A percentile compares a stretch with the other conserved stretches of the same genome.
Evolutionary conservation across 1,139 yeast species (phyloP).

Genomic region (Blastobotrys malaysiensis): DNA sequence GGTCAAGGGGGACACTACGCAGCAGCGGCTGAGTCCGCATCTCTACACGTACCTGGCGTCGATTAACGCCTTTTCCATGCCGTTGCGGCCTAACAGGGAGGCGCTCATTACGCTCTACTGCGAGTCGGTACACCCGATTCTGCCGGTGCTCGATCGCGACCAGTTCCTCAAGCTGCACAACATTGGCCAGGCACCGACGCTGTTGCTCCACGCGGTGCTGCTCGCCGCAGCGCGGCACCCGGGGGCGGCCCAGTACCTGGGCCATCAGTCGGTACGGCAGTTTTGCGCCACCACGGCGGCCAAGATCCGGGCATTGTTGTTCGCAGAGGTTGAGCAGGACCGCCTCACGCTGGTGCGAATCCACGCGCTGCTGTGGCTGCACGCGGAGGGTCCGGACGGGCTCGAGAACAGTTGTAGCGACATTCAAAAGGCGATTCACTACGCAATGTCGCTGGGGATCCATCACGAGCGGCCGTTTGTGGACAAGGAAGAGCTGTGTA

Average conservation of each 20-base stretch:
- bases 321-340: constrained; percentile 41
- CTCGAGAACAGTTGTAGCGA: constrained; percentile 39
- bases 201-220: constrained; percentile 38
- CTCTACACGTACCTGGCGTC: constrained; percentile 34
- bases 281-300: constrained; percentile 32
- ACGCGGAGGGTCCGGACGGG: constrained; percentile 38
- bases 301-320: constrained; percentile 39
- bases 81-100: constrained; percentile 30
- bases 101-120: constrained; percentile 36
- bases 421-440: constrained; percentile 36
- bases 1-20: constrained; percentile 31
- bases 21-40: constrained; percentile 29
- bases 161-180: constrained; percentile 35
- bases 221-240: constrained; percentile 39
- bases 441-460: constrained; percentile 37
- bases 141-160: constrained; percentile 37
- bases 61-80: constrained; percentile 39
- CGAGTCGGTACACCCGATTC: constrained; percentile 34
- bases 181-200: constrained; percentile 36
- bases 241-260: constrained; percentile 32
- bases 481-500: constrained; percentile 30
- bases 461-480: constrained; percentile 36
- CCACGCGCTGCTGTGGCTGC: constrained; percentile 30
- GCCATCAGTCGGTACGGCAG: constrained; percentile 31
- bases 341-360: constrained; percentile 37